These are phyloP conservation scores for Fagopyrum tataricum DNA, from an alignment of 148 eudicot species.

Conservation along the genomic window DNA sequence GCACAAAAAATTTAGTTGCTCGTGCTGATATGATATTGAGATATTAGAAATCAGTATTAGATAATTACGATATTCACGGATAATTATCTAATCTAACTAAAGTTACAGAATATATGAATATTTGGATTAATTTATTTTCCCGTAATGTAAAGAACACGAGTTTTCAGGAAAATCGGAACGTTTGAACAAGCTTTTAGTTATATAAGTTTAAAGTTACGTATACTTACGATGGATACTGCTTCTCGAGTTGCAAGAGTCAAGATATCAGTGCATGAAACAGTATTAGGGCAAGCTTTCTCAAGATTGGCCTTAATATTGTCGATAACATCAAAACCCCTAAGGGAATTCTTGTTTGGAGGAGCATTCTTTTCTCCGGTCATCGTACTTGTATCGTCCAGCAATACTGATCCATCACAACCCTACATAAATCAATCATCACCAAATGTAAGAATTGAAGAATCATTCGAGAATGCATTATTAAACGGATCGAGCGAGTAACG, in stretches of 20 bases:
- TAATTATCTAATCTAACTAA: no score
- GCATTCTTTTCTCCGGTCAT: slow-evolving; percentile 53
- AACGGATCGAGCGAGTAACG: no score
- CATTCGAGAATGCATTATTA: background rate
- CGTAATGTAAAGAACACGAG: no score
- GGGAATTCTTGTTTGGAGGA: slow-evolving; percentile 45
- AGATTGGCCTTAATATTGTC: slow-evolving; percentile 47
- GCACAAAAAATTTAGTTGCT: no score
- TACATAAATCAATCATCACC: slow-evolving; percentile 11
- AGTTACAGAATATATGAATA: no score
- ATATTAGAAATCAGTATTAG: no score
- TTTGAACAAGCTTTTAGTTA: no score
- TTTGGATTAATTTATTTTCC: no score
- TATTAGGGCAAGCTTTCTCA: slow-evolving; percentile 54
- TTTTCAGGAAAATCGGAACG: no score
- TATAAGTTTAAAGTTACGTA: background rate
- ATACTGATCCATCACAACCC: slow-evolving; percentile 69
- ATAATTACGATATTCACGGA: no score
- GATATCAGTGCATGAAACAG: slow-evolving; percentile 71
- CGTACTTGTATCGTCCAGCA: slow-evolving; percentile 45
- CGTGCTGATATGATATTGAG: no score
- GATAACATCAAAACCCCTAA: slow-evolving; percentile 61
- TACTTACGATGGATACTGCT: slow-evolving; percentile 44
- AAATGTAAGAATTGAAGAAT: background rate
- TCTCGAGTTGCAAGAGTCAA: slow-evolving; percentile 57